A percentile compares a stretch with the other conserved stretches of the same genome.
These are phyloP conservation scores for Secale cereale DNA, from an alignment of 176 grass and related monocot species.

Conservation along the genomic window DNA sequence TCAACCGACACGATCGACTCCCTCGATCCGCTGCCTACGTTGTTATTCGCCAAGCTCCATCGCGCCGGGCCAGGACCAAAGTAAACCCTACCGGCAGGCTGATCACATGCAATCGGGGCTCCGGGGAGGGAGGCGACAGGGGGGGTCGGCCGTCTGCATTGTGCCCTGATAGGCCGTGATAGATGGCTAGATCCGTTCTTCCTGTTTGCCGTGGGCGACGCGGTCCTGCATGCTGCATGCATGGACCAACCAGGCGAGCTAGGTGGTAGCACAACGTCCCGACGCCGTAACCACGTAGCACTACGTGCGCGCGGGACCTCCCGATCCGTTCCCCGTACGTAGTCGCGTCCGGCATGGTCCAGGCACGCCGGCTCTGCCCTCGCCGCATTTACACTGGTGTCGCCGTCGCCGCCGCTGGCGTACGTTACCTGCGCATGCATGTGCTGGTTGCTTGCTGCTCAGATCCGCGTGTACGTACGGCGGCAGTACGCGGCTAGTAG, in stretches of 20 bases:
- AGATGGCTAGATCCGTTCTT: not conserved
- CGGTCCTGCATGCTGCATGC: not conserved
- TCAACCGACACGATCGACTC: not conserved
- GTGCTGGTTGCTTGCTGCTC: too few species aligned
- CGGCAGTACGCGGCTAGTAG: not conserved
- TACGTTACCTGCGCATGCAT: too few species aligned
- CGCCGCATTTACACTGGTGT: not conserved
- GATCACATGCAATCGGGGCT: not conserved
- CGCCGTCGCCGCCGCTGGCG: too few species aligned
- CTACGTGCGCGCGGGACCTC: too few species aligned
- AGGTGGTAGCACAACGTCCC: not conserved
- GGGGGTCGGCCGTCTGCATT: not conserved
- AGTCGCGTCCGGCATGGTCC: too few species aligned
- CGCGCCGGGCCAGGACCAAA: not conserved
- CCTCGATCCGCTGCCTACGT: too few species aligned
- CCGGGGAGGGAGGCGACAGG: not conserved
- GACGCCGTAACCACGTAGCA: not conserved
- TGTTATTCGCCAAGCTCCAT: too few species aligned
- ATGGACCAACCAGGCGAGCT: not conserved
- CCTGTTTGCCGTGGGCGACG: not conserved
- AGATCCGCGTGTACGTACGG: too few species aligned
- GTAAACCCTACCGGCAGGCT: not conserved
- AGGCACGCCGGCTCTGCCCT: too few species aligned
- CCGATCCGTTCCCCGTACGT: not conserved
- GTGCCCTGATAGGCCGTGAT: not conserved